A percentile compares a stretch with the other conserved stretches of the same genome.
These are phyloP conservation scores for Harringtonia lauricola DNA, from an alignment of 2,329 filamentous ascomycete genomes.

Conservation along the genomic window DNA sequence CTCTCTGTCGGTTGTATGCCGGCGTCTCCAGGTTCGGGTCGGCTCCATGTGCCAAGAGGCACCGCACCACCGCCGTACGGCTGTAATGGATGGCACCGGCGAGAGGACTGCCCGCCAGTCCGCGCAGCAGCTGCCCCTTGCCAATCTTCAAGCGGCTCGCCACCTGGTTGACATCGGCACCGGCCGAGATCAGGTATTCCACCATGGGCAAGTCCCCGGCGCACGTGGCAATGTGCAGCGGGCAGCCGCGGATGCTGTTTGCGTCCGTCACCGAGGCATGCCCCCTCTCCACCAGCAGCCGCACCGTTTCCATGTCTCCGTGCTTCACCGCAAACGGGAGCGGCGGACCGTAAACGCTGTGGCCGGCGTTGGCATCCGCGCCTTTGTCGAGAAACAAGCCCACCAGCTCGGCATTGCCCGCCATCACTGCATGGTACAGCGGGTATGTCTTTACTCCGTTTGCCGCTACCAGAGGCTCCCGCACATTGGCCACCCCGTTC, in stretches of 20 bases:
- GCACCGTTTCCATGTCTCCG: neutral
- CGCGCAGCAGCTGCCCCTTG: no score
- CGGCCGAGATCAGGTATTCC: neutral
- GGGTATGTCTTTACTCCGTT: neutral
- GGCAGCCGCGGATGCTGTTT: neutral
- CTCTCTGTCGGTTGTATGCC: neutral
- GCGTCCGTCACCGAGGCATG: neutral
- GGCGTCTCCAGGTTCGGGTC: neutral
- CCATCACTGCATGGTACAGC: neutral
- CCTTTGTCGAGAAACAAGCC: neutral
- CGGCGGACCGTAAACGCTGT: neutral
- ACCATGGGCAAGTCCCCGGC: neutral
- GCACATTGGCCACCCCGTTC: neutral
- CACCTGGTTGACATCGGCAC: neutral
- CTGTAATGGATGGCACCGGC: neutral
- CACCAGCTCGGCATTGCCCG: neutral
- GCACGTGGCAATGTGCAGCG: neutral
- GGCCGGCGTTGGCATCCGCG: neutral
- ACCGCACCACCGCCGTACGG: neutral
- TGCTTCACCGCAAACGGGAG: neutral
- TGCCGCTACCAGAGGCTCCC: neutral
- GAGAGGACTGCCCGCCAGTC: no score
- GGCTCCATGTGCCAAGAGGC: neutral
- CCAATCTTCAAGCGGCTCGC: neutral
- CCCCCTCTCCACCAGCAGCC: neutral